phyloP scores from a whole-genome alignment of 2,329 filamentous ascomycete species.

The Cordyceps cicadae region DNA sequence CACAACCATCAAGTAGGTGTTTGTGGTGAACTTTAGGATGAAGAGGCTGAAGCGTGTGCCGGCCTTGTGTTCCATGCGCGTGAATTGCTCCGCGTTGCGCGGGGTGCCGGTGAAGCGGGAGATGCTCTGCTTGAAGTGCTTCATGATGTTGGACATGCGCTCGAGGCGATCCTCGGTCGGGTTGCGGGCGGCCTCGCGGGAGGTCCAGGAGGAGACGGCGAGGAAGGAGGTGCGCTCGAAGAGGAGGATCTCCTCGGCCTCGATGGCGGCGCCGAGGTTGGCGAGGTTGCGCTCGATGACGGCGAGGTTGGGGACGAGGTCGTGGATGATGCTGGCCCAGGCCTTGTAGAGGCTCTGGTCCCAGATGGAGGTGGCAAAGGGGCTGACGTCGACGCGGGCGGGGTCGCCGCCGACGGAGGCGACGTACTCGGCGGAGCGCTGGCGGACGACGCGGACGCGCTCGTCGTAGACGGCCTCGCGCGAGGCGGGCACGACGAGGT shows the following conservation, averaged over 20 bases:
- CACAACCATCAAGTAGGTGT: slow-evolving; percentile 91
- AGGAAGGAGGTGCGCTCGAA: slow-evolving; percentile 96
- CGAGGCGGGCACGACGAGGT: slow-evolving; percentile 74
- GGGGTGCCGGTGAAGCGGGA: slow-evolving; percentile 71
- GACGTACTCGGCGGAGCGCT: slow-evolving; percentile 56
- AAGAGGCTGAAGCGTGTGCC: slow-evolving; percentile 79
- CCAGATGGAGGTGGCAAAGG: slow-evolving; percentile 96
- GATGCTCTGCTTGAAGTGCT: slow-evolving; percentile 87
- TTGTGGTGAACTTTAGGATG: slow-evolving; percentile 90
- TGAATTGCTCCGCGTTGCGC: slow-evolving; percentile 74
- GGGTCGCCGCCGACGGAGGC: slow-evolving; percentile 26
- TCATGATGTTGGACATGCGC: slow-evolving; percentile 91
- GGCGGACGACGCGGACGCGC: slow-evolving; percentile 66
- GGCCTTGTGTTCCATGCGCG: slow-evolving; percentile 72
- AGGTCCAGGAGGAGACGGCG: slow-evolving; percentile 87
- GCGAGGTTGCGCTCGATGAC: slow-evolving; percentile 81
- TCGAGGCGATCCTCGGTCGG: slow-evolving; percentile 91
- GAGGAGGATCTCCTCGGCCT: slow-evolving; percentile 86
- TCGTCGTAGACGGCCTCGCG: slow-evolving; percentile 80
- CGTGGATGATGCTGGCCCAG: slow-evolving; percentile 97
- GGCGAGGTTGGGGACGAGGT: slow-evolving; percentile 86
- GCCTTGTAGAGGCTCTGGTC: slow-evolving; percentile 97
- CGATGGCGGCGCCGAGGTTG: slow-evolving; percentile 74
- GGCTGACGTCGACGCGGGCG: slow-evolving; percentile 58
- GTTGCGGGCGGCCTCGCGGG: slow-evolving; percentile 65